These are phyloP conservation scores for Phlebiopsis flavidoalba DNA, from an alignment of 768 basidiomycete genomes.

Conservation along the genomic window DNA sequence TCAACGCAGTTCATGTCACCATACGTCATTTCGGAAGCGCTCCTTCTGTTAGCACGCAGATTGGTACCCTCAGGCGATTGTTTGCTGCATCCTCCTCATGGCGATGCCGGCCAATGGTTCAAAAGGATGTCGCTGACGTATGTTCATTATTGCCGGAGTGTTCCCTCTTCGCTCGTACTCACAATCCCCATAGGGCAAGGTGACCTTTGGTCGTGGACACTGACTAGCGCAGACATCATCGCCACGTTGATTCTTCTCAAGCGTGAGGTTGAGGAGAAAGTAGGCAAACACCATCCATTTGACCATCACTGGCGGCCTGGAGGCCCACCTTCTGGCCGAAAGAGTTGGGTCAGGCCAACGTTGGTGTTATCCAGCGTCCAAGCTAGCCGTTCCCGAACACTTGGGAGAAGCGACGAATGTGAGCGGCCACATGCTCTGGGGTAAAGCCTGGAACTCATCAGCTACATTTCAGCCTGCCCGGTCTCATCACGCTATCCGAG, in stretches of 20 bases:
- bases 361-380: conserved; percentile 71
- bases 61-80: conserved; percentile 64
- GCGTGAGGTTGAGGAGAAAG: conserved; percentile 39
- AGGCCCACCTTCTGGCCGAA: conserved; percentile 60
- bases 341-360: conserved; percentile 52
- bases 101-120: conserved; percentile 28
- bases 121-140: conserved; percentile 27
- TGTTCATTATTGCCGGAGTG: background rate
- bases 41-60: conserved; percentile 70
- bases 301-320: conserved; percentile 55
- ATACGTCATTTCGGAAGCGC: conserved; percentile 34
- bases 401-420: conserved; percentile 69
- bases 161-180: background rate
- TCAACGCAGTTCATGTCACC: conserved; percentile 37
- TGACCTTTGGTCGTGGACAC: conserved; percentile 65
- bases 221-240: conserved; percentile 72
- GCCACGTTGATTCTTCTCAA: conserved; percentile 62
- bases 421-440: conserved; percentile 17
- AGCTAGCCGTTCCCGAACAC: conserved; percentile 39
- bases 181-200: conserved; percentile 36
- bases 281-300: conserved; percentile 24
- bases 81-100: conserved; percentile 36
- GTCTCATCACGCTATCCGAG: conserved; percentile 60
- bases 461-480: conserved; percentile 43
- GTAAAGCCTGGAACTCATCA: conserved; percentile 8